Evolutionary conservation across 345 rosid genomes (phyloP), one percentile per base, ranked within the genome.

Genomic region (Dimocarpus longan): DNA sequence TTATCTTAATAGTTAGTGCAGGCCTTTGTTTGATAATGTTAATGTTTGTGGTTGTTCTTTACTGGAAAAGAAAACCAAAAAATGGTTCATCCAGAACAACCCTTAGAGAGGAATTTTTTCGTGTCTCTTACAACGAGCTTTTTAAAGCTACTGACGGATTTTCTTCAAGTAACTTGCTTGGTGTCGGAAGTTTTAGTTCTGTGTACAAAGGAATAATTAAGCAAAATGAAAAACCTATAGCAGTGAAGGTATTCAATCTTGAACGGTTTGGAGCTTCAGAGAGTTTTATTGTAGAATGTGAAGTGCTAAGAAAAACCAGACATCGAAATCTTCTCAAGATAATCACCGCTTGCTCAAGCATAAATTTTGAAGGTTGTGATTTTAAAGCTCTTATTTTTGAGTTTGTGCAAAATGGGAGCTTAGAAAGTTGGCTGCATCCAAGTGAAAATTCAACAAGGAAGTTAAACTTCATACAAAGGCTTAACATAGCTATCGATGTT

Each of bases 301-400:
- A 79, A 70, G 76, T 80, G 7, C 6, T 86, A 19, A 76, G 67
- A 2, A 79, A 77, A 5, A 43, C 79, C 42, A 68, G 83, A 16
- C 85, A 83, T 19, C 66, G 82, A 5, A 80, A 85, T 76, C 75
- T 80, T 24, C 68, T 78, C 22, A 82, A 78, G 40, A 56, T 77
- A n/a, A 8, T 81, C 44, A 81, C 83, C 1, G 71, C 71, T 40
- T 81, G 83, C 71, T 76, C 82, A 24, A 77, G 81, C 57, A 52
- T 86, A 18, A 77, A 81, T 32, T 12, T 48, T 11, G 46, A 68
- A 42, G 86, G 84, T 6, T 57, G 68, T 68, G 84, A 78, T 46
- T 85, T 85, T 77, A 76, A 74, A 66, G 87, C 89, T 42, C 21
- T 86, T 7, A 78, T 86, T n/a, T 79, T 46, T 10, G 79, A 76